Conservation (phyloP, 169 alveolate species). For the Plasmodium inui region DNA sequence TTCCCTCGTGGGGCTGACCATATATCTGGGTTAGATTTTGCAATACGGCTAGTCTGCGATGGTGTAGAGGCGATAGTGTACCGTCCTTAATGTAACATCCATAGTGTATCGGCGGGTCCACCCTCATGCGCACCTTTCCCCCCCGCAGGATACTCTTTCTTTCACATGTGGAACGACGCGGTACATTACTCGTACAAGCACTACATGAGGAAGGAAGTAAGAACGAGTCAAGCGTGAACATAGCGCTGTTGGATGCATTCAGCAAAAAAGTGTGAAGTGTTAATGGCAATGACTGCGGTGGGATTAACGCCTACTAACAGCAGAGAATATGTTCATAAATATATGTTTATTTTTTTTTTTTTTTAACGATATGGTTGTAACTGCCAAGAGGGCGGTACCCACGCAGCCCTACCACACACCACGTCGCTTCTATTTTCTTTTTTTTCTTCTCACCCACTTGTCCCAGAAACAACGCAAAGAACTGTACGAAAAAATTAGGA, state of each 20-base stretch:
- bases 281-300: background rate
- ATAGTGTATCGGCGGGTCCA: background rate
- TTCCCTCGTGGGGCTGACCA: slow-evolving; percentile 61
- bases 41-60: background rate
- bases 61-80: background rate
- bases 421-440: background rate
- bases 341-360: background rate
- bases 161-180: slow-evolving; percentile 76
- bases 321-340: background rate
- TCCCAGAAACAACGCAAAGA: slow-evolving; percentile 69
- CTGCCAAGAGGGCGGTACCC: no score
- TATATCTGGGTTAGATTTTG: slow-evolving; percentile 36
- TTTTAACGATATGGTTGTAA: no score
- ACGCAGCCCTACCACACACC: no score
- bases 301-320: background rate
- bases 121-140: background rate
- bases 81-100: no score
- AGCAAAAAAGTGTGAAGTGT: background rate
- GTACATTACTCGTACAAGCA: slow-evolving; percentile 76
- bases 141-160: slow-evolving; percentile 56
- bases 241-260: background rate
- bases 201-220: slow-evolving; percentile 72
- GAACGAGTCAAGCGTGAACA: slow-evolving; percentile 3
- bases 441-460: slow-evolving; percentile 5
- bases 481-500: slow-evolving; percentile 60